Conservation (phyloP, 768 basidiomycete genomes). For the Scleroderma bovista region DNA sequence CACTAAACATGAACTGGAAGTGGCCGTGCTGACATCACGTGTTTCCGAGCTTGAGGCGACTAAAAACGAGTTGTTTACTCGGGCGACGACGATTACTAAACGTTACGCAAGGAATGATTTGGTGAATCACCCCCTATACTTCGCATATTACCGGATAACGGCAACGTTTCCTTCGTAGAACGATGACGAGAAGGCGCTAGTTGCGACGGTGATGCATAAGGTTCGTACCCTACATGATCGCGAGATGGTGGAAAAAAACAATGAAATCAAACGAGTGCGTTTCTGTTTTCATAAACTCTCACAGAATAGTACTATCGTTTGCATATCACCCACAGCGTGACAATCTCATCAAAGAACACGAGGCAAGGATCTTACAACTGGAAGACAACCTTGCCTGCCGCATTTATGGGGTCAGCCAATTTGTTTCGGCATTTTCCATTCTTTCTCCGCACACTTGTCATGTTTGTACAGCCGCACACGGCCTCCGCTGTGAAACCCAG, state of each 20-base stretch:
- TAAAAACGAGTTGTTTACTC: constrained; percentile 22
- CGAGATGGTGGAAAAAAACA: constrained; percentile 46
- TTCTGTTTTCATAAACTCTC: constrained; percentile 1
- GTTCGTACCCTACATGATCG: constrained; percentile 47
- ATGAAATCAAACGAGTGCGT: constrained; percentile 50
- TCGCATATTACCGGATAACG: constrained; percentile 8
- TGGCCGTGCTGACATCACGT: constrained; percentile 13
- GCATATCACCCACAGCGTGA: constrained; percentile 37
- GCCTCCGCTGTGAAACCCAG: constrained; percentile 7
- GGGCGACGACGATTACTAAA: constrained; percentile 23
- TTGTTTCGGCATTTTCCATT: constrained; percentile 10
- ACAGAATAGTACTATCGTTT: constrained; percentile 2
- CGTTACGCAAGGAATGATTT: constrained; percentile 44
- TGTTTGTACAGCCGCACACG: constrained; percentile 6
- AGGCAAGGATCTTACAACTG: constrained; percentile 39
- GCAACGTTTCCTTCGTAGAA: constrained; percentile 29
- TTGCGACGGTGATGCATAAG: constrained; percentile 38
- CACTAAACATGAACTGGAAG: constrained; percentile 26
- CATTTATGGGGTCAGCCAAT: constrained; percentile 28
- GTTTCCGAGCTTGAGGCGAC: constrained; percentile 23
- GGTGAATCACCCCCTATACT: constrained; percentile 30
- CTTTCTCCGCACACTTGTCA: constrained; percentile 7
- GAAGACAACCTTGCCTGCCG: constrained; percentile 43
- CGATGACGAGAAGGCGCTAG: constrained; percentile 46
- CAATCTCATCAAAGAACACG: constrained; percentile 38